Base-by-base conservation (phyloP, 1,139 yeast species). In the Scheffersomyces parashehatae region DNA sequence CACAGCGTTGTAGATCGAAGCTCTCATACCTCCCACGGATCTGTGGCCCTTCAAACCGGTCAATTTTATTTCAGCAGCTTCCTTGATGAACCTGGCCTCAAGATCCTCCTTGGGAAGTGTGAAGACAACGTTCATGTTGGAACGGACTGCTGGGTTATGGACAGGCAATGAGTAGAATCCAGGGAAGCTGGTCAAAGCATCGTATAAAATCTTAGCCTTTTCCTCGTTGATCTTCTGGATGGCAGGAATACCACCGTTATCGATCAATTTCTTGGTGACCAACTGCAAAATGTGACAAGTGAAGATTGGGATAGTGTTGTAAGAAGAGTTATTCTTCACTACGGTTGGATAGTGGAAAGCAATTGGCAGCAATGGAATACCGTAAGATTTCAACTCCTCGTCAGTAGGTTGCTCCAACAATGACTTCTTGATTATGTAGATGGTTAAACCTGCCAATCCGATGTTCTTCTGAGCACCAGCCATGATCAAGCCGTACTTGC, bases 401-500 rank as follows among this genome's bases (percentile, higher is more conserved):
- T 83, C 89, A 5, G 81, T 57, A 2, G 89, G 82, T 52, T 82
- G 83, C 29, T 83, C 85, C 43, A 93, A 70, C 42, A 93, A 75
- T 4, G 83, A 62, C 64, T 91, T 91, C 67, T 88, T 88, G 64
- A 91, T 83, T 55, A 93, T 91, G 65, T 90, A 91, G 51, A 93
- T 77, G 13, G 98, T 86, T 53, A 93, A 80, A 36, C 99, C 99
- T 5, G 99, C 98, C 61, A 93, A 74, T 43, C 99, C 99, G 59
- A 93, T 89, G 64, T 93, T 93, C 70, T 93, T 93, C 68, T 93
- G 99, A 14, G 98, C 99, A 47, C 99, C 99, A n/a, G 95, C 95
- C 82, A 71, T 69, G 48, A 93, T 83, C 36, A 90, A 72, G 41
- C 97, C 98, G 59, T 82, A 91, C 64, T 87, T 84, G 45, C 88